Evolutionary conservation across 169 alveolate genomes (phyloP).

Genomic region (Plasmodium falciparum): DNA sequence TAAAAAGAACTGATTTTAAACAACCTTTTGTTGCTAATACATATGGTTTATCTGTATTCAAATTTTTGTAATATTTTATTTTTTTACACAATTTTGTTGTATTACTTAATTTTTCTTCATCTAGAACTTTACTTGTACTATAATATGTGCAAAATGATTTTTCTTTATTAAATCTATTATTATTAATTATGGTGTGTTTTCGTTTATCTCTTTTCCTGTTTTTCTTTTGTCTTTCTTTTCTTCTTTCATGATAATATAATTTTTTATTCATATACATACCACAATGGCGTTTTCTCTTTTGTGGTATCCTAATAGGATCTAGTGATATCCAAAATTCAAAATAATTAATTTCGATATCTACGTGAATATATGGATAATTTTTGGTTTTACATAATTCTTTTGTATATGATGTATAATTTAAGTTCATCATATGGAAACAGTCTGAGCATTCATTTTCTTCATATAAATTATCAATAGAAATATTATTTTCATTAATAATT

Average conservation of each 20-base stretch:
- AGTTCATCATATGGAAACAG: constrained; percentile 35
- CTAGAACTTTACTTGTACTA: not conserved
- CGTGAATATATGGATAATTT: constrained; percentile 51
- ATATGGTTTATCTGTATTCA: constrained; percentile 62
- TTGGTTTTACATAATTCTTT: constrained; percentile 58
- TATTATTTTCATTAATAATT: not conserved
- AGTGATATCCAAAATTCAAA: constrained; percentile 67
- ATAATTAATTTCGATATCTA: constrained; percentile 72
- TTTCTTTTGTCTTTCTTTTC: constrained; percentile 3
- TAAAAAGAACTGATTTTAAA: constrained; percentile 55
- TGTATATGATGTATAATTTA: constrained; percentile 66
- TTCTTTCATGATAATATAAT: constrained; percentile 6
- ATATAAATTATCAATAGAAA: constrained; percentile 5
- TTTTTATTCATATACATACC: constrained; percentile 5
- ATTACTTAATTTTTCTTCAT: constrained; percentile 2
- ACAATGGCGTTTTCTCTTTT: constrained; percentile 15
- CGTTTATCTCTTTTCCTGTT: not conserved
- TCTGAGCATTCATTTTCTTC: constrained; percentile 6
- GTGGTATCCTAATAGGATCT: constrained; percentile 75
- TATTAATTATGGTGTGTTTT: constrained; percentile 10
- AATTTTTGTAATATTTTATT: constrained; percentile 35
- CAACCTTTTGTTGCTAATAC: constrained; percentile 76
- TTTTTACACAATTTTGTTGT: constrained; percentile 35
- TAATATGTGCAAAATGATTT: not conserved
- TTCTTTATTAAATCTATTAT: not conserved